These are phyloP conservation scores for Epichloe typhina DNA, from an alignment of 2,329 filamentous ascomycete genomes.

Conservation along the genomic window DNA sequence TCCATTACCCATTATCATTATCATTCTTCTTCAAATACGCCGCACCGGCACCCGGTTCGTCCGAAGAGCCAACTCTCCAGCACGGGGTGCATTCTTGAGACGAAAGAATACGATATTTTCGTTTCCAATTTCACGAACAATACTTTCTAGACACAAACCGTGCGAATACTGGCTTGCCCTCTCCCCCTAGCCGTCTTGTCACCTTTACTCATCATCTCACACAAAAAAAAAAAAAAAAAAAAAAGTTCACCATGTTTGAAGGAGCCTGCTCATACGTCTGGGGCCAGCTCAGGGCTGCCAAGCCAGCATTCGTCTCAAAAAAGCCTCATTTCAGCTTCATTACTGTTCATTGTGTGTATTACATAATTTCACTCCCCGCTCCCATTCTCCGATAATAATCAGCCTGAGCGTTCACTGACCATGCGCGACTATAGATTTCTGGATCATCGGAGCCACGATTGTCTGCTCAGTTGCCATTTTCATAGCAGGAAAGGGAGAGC, in stretches of 20 bases:
- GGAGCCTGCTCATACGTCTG: slow-evolving; percentile 20
- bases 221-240: background rate
- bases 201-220: background rate
- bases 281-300: slow-evolving; percentile 34
- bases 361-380: background rate
- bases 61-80: background rate
- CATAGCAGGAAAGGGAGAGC: slow-evolving; percentile 37
- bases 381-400: background rate
- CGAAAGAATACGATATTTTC: background rate
- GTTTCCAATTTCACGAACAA: background rate
- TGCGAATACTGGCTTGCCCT: background rate
- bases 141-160: background rate
- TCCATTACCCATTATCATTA: too few relatives aligned
- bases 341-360: slow-evolving; percentile 56
- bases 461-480: slow-evolving; percentile 68
- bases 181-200: too few relatives aligned
- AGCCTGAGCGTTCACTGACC: background rate
- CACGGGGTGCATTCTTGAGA: background rate
- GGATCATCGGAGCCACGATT: slow-evolving; percentile 62
- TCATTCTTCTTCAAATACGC: background rate
- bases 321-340: slow-evolving; percentile 71
- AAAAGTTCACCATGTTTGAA: slow-evolving; percentile 18
- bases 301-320: slow-evolving; percentile 45
- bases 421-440: slow-evolving; percentile 45
- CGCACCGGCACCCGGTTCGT: too few relatives aligned